Percentiles rank a stretch among this genome's conserved stretches.
Conservation (phyloP, 2,329 filamentous ascomycete species). For the Nannizziopsis barbatae region DNA sequence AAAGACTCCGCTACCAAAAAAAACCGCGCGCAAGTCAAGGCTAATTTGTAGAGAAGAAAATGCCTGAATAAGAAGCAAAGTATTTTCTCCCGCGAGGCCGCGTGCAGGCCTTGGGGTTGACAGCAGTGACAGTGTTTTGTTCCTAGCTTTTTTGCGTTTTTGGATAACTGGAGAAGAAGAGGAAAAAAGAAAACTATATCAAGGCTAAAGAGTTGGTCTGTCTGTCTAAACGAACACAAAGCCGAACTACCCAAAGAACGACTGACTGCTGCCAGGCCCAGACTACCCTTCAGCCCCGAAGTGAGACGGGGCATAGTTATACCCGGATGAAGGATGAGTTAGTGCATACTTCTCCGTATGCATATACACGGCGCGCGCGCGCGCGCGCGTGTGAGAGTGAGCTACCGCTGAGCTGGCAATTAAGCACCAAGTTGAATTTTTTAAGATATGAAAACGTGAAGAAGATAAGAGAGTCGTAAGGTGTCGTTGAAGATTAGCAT, state of each 20-base stretch:
- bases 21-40: background rate
- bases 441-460: no score
- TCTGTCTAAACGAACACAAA: conserved; percentile 10
- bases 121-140: no score
- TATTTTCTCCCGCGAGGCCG: background rate
- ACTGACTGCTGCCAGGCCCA: conserved; percentile 6
- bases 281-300: conserved; percentile 8
- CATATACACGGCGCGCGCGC: no score
- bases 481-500: no score
- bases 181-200: conserved; percentile 4
- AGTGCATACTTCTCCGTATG: background rate
- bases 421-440: background rate
- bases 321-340: background rate
- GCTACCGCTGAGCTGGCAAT: no score
- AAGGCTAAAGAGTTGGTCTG: conserved; percentile 8
- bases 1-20: background rate
- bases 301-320: background rate
- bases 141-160: background rate
- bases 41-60: background rate
- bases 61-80: background rate
- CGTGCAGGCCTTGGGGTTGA: no score
- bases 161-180: no score
- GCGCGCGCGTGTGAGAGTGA: no score
- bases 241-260: conserved; percentile 12
- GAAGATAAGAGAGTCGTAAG: conserved; percentile 2